Conservation (phyloP, 768 basidiomycete genomes). For the Boletus bicolor region DNA sequence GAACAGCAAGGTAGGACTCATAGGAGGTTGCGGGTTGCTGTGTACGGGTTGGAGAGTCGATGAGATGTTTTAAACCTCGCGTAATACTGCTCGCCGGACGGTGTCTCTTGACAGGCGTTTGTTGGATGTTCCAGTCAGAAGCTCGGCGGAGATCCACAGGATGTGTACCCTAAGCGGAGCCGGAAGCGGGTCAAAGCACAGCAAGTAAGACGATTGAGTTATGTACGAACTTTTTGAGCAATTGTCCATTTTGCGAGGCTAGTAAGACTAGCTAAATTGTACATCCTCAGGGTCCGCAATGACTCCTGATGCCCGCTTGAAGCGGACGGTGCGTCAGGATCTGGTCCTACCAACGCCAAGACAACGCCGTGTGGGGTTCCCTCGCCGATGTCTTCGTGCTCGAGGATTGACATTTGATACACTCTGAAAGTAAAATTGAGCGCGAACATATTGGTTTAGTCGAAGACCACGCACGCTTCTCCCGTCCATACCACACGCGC, state of each 20-base stretch:
- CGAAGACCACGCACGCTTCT: constrained; percentile 53
- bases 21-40: constrained; percentile 26
- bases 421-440: constrained; percentile 44
- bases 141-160: constrained; percentile 60
- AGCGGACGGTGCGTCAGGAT: constrained; percentile 41
- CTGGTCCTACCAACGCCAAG: constrained; percentile 68
- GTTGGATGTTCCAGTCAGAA: constrained; percentile 49
- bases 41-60: constrained; percentile 36
- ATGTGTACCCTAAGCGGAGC: constrained; percentile 43
- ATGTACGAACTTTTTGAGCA: constrained; percentile 53
- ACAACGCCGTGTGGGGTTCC: constrained; percentile 69
- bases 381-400: constrained; percentile 56
- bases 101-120: constrained; percentile 44
- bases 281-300: constrained; percentile 68
- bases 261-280: constrained; percentile 71
- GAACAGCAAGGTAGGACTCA: constrained; percentile 31
- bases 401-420: constrained; percentile 73
- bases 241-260: constrained; percentile 75
- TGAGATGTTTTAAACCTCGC: constrained; percentile 58
- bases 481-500: constrained; percentile 70
- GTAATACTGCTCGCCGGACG: constrained; percentile 57
- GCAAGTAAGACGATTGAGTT: background rate
- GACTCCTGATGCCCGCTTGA: constrained; percentile 52
- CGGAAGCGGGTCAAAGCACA: constrained; percentile 4
- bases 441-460: background rate